Evolutionary conservation across 192 early-diverging fungal species (phyloP), one percentile per base, ranked within the genome.

Genomic region (Gorgonomyces haynaldii): DNA sequence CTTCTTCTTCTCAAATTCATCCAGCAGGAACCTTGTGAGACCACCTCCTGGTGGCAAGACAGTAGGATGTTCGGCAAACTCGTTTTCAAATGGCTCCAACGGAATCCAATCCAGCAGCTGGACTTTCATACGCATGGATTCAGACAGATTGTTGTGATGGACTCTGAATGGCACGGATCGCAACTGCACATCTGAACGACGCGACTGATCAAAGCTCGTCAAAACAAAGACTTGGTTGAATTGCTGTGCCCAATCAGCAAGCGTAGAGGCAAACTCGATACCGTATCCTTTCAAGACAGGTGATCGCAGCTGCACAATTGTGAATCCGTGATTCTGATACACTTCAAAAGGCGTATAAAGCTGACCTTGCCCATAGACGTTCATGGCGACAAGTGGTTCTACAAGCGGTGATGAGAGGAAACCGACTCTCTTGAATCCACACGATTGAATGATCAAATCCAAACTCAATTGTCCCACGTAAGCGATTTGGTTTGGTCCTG

Each of bases 241-340:
- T n/a, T 46, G 24, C 20, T 30, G 24, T n/a, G 24, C 20, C 28
- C 28, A 46, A 20, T 30, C 28, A 21, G 45, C 45, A 9, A 46
- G 27, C 9, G 45, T 8, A 15, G 17, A 22, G 8, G 45, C 45
- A 35, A 46, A 35, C 16, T 30, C 27, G 12, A 46, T 34, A 7
- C n/a, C 45, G 16, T 30, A 35, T 30, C 45, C 45, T 21, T 25
- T 21, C 0, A 7, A 10, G 6, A 35, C 29, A 8, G 32, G 45
- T 20, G 45, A 46, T 29, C 45, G 45, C 0, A 46, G 12, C 20
- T 46, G 45, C 13, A 29, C 29, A 35, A 46, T 35, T n/a, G 30
- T 4, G 30, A 30, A 46, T 2, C 30, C 45, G 16, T 41, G 21
- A n/a, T 19, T 23, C 2, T 21, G 39, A 41, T 41, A 41, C 20